Evolutionary conservation across 495 filamentous ascomycete genomes (phyloP), one percentile per base, ranked within the genome.

Genomic region (Friedmanniomyces simplex): DNA sequence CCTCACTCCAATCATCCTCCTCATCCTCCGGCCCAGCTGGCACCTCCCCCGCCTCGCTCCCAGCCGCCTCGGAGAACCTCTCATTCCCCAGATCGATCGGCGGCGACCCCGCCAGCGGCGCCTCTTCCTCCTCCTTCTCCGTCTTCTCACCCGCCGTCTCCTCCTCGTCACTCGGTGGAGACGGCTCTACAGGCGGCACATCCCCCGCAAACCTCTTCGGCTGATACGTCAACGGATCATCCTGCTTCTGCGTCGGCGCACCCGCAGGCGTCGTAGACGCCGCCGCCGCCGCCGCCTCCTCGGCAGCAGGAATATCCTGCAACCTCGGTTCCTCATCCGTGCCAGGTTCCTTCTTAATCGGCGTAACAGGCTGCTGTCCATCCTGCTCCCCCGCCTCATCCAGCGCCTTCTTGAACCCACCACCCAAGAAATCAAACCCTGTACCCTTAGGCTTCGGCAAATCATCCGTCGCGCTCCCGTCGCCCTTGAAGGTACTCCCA

Each of bases 401-500:
- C 66, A 91, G 85, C 12, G 69, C 75, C 39, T 69, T 63, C 8
- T 79, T 80, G 61, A 89, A 86, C 20, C 42, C 52, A 13, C 28
- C 42, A 26, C 66, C 54, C 81, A 69, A 26, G 74, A 78, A 16
- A 65, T 71, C 34, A 67, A 67, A 10, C 61, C 61, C 49, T 25
- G 66, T 57, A 14, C 71, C 72, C 13, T 68, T 61, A 20, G 77
- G 69, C 37, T 80, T 78, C 11, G 81, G 75, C 20, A 69, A 70
- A 60, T 85, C 82, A 59, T 85, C 82, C 49, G 78, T 79, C 24
- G 79, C 79, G 51, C 76, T 73, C 10, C 77, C 77, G 66, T 95
- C 91, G 28, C 76, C 76, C 68, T 93, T 89, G 71, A 96, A 96
- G 14, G 82, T 85, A 43, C 85, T 87, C 1, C 79, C 83, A 21